Evolutionary conservation across 257 asterid genomes (phyloP), one percentile per base, ranked within the genome.

Genomic region (Henckelia pumila): DNA sequence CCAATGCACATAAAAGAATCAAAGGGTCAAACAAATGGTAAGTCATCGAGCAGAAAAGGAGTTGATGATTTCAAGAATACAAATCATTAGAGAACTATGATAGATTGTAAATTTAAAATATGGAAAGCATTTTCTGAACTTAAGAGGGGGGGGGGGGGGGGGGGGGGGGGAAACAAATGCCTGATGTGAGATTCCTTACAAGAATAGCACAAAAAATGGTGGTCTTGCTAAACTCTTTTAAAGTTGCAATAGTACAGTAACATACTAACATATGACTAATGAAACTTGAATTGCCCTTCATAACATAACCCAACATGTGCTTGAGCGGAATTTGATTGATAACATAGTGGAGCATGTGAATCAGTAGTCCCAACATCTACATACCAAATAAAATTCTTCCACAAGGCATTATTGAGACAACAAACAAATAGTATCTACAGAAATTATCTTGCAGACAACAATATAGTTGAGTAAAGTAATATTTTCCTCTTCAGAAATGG

Each of bases 1-100:
- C 47, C 47, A 49, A 8, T 23, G 60, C 21, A 68, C 53, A 59
- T n/a, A 50, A 63, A 61, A 67, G 61, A 71, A 65, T 63, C 56
- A 69, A 55, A 33, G 44, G 44, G n/a, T 20, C 4, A 47, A 57
- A 72, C 66, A 55, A 50, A 23, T 66, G 50, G 44, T 6, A 67
- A 32, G 23, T 50, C 70, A 64, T 62, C 21, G 40, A 63, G 68
- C 53, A 70, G 53, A 63, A 66, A 47, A n/a, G 4, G 33, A 20
- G 23, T 61, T n/a, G n/a, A 33, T 49, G 47, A 25, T 7, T 44
- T 16, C 35, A 44, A 6, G 5, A 11, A 21, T 73, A 23, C 11
- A 1, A 55, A 3, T 67, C 11, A 2, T 55, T 3, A 20, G 59
- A 66, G 80, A 28, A 44, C 28, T 59, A 22, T 17, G 49, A 21